Conservation (phyloP, 768 basidiomycete species). For the Cyclocybe cylindracea region DNA sequence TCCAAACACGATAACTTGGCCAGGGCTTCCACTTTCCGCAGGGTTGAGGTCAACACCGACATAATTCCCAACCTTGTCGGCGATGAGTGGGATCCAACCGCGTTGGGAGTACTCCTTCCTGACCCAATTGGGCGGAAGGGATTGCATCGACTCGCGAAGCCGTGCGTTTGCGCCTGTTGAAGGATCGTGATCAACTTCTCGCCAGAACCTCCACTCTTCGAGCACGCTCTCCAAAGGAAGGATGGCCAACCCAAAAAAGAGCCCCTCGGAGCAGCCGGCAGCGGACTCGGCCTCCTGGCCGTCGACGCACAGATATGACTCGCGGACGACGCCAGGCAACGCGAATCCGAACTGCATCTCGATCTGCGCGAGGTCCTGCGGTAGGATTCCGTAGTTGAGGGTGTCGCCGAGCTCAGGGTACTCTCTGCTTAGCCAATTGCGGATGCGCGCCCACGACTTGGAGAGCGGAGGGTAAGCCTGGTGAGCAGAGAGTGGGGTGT, state of each 20-base stretch:
- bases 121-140: slow-evolving; percentile 89
- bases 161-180: slow-evolving; percentile 76
- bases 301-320: slow-evolving; percentile 85
- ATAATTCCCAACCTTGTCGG: slow-evolving; percentile 95
- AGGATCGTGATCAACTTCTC: slow-evolving; percentile 90
- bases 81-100: slow-evolving; percentile 95
- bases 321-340: slow-evolving; percentile 85
- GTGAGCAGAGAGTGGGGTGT: slow-evolving; percentile 43
- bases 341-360: slow-evolving; percentile 84
- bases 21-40: slow-evolving; percentile 67
- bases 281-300: slow-evolving; percentile 93
- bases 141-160: slow-evolving; percentile 78
- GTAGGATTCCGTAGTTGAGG: slow-evolving; percentile 87
- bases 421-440: slow-evolving; percentile 77
- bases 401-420: slow-evolving; percentile 96
- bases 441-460: slow-evolving; percentile 83
- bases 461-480: slow-evolving; percentile 74
- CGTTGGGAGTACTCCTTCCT: slow-evolving; percentile 87
- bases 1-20: slow-evolving; percentile 98
- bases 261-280: slow-evolving; percentile 84
- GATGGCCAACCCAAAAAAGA: slow-evolving; percentile 95
- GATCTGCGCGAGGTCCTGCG: slow-evolving; percentile 75
- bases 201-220: slow-evolving; percentile 96
- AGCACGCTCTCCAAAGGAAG: slow-evolving; percentile 91
- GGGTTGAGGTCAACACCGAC: slow-evolving; percentile 95